phyloP scores from a whole-genome alignment of 2,329 filamentous ascomycete species.

The Cladophialophora yegresii region DNA sequence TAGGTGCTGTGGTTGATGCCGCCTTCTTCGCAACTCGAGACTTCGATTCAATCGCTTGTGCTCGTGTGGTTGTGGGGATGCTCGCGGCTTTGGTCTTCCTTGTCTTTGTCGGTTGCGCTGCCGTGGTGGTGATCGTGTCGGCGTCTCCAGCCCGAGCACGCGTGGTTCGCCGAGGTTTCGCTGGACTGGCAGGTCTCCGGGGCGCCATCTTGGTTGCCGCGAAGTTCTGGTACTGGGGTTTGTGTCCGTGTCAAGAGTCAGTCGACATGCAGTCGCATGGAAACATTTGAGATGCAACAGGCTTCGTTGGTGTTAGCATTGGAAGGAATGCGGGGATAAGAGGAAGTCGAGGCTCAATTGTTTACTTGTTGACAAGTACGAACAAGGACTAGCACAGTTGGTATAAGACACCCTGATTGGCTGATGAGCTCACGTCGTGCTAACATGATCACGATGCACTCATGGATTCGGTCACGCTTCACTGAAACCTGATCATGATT shows the following conservation, averaged over 20 bases:
- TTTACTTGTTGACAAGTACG: slow-evolving; percentile 14
- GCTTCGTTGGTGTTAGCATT: background rate
- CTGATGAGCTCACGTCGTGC: background rate
- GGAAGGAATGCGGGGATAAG: slow-evolving; percentile 2
- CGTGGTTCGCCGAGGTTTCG: slow-evolving; percentile 39
- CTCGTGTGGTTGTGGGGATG: slow-evolving; percentile 29
- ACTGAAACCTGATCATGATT: background rate
- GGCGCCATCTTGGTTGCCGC: slow-evolving; percentile 28
- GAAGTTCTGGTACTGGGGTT: background rate
- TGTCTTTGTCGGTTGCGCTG: slow-evolving; percentile 24
- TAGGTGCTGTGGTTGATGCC: slow-evolving; percentile 13
- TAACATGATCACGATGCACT: background rate
- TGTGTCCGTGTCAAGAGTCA: background rate
- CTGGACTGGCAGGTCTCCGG: slow-evolving; percentile 37
- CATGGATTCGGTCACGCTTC: background rate
- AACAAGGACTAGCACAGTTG: background rate
- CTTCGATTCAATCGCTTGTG: slow-evolving; percentile 33
- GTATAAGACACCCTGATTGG: background rate
- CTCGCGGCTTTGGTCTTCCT: slow-evolving; percentile 25
- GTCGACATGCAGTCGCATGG: background rate
- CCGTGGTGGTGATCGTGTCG: slow-evolving; percentile 15
- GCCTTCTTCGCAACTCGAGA: slow-evolving; percentile 30
- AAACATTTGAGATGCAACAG: background rate
- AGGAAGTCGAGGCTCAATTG: slow-evolving; percentile 3
- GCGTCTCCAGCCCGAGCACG: slow-evolving; percentile 39